A percentile compares a stretch with the other conserved stretches of the same genome.
Evolutionary conservation across 495 filamentous ascomycete species (phyloP).

Genomic region (Saxophila tyrrhenica): DNA sequence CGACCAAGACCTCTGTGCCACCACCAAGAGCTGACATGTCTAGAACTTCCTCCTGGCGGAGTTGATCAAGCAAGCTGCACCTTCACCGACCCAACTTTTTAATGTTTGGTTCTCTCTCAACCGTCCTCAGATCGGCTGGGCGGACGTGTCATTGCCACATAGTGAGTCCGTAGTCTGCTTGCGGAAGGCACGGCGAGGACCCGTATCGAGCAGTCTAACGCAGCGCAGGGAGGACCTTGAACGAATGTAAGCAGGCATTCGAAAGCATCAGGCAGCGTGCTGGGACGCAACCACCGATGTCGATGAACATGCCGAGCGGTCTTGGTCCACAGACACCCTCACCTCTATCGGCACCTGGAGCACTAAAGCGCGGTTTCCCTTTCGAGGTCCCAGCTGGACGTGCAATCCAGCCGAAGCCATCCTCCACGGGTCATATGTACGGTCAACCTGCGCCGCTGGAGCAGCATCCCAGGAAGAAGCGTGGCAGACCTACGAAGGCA

Average conservation of each 20-base stretch:
- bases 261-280: slow-evolving; percentile 8
- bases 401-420: slow-evolving; percentile 25
- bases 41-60: slow-evolving; percentile 46
- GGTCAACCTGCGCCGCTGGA: slow-evolving; percentile 18
- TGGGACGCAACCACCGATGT: slow-evolving; percentile 3
- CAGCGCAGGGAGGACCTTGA: slow-evolving; percentile 34
- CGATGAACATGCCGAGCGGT: slow-evolving; percentile 5
- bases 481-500: slow-evolving; percentile 33
- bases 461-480: slow-evolving; percentile 40
- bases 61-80: slow-evolving; percentile 47
- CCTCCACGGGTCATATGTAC: slow-evolving; percentile 18
- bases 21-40: neutral
- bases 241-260: slow-evolving; percentile 30
- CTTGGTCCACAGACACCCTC: slow-evolving; percentile 12
- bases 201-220: neutral
- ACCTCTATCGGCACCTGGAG: slow-evolving; percentile 8
- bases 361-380: slow-evolving; percentile 17
- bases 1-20: neutral
- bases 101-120: slow-evolving; percentile 39
- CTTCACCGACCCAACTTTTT: slow-evolving; percentile 39
- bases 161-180: slow-evolving; percentile 25
- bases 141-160: slow-evolving; percentile 46
- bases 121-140: slow-evolving; percentile 41
- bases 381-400: slow-evolving; percentile 13
- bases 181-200: neutral